Conservation (phyloP, 208 protist genomes). For the Novymonas esmeraldas region DNA sequence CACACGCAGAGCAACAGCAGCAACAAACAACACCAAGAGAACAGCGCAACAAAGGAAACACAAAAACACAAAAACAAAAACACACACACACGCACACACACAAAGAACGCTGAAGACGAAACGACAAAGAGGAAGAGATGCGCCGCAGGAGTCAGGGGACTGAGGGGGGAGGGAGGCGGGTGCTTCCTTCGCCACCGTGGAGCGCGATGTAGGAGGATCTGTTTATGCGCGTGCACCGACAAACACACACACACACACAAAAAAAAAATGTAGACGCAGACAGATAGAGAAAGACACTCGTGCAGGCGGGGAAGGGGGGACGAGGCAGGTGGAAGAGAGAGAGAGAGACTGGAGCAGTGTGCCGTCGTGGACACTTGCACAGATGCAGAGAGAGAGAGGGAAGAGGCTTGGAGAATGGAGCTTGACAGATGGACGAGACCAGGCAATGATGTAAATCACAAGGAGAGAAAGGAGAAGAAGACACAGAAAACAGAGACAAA, state of each 20-base stretch:
- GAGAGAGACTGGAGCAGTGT: neutral
- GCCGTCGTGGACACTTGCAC: neutral
- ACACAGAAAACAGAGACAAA: neutral
- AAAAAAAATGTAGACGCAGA: neutral
- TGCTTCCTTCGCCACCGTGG: too few species aligned
- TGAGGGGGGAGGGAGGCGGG: too few species aligned
- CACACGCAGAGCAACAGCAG: neutral
- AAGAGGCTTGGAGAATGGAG: neutral
- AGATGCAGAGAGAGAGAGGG: neutral
- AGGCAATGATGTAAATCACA: neutral
- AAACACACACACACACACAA: neutral
- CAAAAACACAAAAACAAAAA: neutral
- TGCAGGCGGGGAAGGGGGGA: neutral
- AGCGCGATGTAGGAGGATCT: too few species aligned
- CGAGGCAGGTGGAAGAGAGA: neutral
- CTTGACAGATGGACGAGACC: neutral
- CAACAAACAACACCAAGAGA: neutral
- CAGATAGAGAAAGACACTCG: neutral
- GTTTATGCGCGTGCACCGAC: too few species aligned
- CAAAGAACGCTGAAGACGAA: too few species aligned
- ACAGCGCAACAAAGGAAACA: neutral
- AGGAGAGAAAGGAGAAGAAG: neutral
- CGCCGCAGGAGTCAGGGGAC: too few species aligned
- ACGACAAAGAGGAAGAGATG: too few species aligned
- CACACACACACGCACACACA: slow-evolving; percentile 3